These are phyloP conservation scores for Tranzscheliella williamsii DNA, from an alignment of 1,284 basidiomycete species.

Conservation along the genomic window DNA sequence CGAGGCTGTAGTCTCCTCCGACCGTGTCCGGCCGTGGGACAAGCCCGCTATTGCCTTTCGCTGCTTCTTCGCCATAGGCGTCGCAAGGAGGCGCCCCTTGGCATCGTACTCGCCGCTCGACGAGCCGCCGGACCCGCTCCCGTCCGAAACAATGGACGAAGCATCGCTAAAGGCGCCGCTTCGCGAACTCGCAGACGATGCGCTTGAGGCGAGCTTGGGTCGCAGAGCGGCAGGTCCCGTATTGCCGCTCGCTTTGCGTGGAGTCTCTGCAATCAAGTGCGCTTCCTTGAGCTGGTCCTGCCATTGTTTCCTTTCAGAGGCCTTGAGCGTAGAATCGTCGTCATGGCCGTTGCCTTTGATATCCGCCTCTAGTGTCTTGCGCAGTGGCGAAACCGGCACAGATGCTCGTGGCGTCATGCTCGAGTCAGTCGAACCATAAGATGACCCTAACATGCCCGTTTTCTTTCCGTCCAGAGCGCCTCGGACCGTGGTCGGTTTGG, in stretches of 20 bases:
- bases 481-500: conserved; percentile 40
- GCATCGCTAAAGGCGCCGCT: neutral
- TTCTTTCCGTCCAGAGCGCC: conserved; percentile 18
- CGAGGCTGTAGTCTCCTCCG: conserved; percentile 4
- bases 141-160: conserved; percentile 14
- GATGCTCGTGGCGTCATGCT: conserved; percentile 35
- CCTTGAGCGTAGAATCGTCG: conserved; percentile 30
- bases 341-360: conserved; percentile 6
- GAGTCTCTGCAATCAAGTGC: conserved; percentile 2
- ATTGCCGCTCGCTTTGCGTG: neutral
- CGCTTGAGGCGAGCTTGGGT: neutral
- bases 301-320: conserved; percentile 33
- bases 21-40: conserved; percentile 12
- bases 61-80: conserved; percentile 1
- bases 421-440: conserved; percentile 38
- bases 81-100: conserved; percentile 8
- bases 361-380: conserved; percentile 1
- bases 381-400: conserved; percentile 6
- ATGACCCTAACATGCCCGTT: conserved; percentile 8
- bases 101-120: conserved; percentile 24
- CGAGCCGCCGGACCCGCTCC: conserved; percentile 10
- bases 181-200: neutral
- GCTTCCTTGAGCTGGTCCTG: conserved; percentile 20
- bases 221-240: neutral
- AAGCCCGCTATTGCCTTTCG: conserved; percentile 9